Base-by-base conservation (phyloP, 768 basidiomycete species). In the Plicaturopsis crispa region DNA sequence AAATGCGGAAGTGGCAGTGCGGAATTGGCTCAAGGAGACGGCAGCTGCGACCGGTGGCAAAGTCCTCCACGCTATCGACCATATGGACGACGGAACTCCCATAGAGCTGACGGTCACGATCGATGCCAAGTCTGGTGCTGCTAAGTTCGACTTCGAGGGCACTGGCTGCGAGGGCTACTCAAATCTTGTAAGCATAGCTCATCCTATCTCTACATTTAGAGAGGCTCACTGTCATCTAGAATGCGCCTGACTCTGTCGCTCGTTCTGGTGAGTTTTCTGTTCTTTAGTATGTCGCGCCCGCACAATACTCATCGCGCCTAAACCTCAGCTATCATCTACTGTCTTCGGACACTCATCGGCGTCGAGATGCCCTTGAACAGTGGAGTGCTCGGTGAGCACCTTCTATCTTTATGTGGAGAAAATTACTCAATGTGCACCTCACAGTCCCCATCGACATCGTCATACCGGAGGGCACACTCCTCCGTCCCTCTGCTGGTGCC, bases 281-380 rank as follows among this genome's bases (percentile, higher is more conserved):
- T n/a, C n/a, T n/a, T n/a, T n/a, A n/a, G n/a, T n/a, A n/a, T n/a
- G n/a, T n/a, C n/a, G n/a, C n/a, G n/a, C n/a, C n/a, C n/a, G n/a
- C n/a, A n/a, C n/a, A n/a, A n/a, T n/a, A n/a, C n/a, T n/a, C n/a
- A n/a, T n/a, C n/a, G n/a, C n/a, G n/a, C n/a, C n/a, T n/a, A n/a
- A n/a, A n/a, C n/a, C n/a, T n/a, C n/a, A n/a, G 40, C 40, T 8
- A 34, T 41, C 33, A 35, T 35, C 3, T 41, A 41, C 18, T 20
- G 20, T 16, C 33, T 41, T 4, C 21, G 40, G 10, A 26, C 33
- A 6, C 21, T 41, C 6, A 28, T 41, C 19, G 30, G 30, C 18
- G 24, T 17, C 6, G 34, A 7, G 4, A 41, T 41, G 14, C 33
- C 18, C n/a, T 35, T 41, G 24, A 35, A 34, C 28, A 21, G 21